These are phyloP conservation scores for Daedalea quercina DNA, from an alignment of 768 basidiomycete species.

Conservation along the genomic window DNA sequence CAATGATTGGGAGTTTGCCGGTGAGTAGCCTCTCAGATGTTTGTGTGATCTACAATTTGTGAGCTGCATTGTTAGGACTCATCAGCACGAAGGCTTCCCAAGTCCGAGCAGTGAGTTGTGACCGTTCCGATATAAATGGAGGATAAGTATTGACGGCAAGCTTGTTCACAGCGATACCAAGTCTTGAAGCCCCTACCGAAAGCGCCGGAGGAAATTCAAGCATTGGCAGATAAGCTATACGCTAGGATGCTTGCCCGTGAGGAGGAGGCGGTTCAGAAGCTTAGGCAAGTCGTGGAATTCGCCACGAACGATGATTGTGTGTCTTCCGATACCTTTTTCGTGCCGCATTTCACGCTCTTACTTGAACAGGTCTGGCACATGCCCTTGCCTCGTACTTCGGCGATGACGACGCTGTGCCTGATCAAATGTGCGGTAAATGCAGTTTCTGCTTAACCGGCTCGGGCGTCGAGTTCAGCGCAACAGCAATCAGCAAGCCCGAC, in stretches of 20 bases:
- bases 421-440: conserved; percentile 35
- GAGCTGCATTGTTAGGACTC: conserved; percentile 16
- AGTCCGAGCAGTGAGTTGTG: conserved; percentile 26
- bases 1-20: conserved; percentile 33
- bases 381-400: conserved; percentile 39
- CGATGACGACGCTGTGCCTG: conserved; percentile 32
- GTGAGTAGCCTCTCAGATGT: conserved; percentile 11
- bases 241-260: conserved; percentile 34
- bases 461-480: conserved; percentile 25
- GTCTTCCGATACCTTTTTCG: conserved; percentile 2
- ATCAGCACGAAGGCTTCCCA: conserved; percentile 30
- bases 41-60: neutral
- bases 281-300: conserved; percentile 32
- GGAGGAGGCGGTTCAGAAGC: conserved; percentile 33
- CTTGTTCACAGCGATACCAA: conserved; percentile 25
- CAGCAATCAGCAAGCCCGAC: conserved; percentile 18
- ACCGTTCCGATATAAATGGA: no score
- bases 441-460: conserved; percentile 35
- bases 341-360: neutral
- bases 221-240: conserved; percentile 27
- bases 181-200: conserved; percentile 31
- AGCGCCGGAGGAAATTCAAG: conserved; percentile 24
- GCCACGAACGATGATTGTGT: conserved; percentile 33
- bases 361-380: conserved; percentile 32
- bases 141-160: no score